Evolutionary conservation across 2,329 filamentous ascomycete species (phyloP).

Genomic region (Fusarium illudens): DNA sequence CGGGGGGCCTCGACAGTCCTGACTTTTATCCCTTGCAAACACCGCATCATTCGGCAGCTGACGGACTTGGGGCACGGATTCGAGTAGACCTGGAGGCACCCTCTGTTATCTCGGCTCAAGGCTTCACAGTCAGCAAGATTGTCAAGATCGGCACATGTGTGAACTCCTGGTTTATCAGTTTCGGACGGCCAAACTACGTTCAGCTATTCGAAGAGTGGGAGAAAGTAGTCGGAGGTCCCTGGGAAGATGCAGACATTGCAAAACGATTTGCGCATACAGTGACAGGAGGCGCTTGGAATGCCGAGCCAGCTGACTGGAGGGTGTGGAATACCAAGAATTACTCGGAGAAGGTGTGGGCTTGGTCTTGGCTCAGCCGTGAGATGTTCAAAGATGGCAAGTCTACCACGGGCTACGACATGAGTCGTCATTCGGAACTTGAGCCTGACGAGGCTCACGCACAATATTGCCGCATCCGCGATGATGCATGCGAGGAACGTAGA

Average conservation of each 20-base stretch:
- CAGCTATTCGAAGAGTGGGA: conserved; percentile 15
- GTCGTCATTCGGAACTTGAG: background rate
- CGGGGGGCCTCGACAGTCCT: conserved; percentile 9
- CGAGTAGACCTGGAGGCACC: background rate
- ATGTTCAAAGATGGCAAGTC: background rate
- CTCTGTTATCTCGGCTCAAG: conserved; percentile 9
- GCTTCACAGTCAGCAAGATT: conserved; percentile 3
- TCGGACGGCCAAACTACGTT: conserved; percentile 17
- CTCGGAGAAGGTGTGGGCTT: conserved; percentile 9
- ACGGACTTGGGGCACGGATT: conserved; percentile 5
- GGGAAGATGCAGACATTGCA: conserved; percentile 5
- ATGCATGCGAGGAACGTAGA: conserved; percentile 13
- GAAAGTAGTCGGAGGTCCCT: conserved; percentile 5
- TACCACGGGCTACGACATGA: conserved; percentile 14
- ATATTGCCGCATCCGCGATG: conserved; percentile 10
- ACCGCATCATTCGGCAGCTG: conserved; percentile 5
- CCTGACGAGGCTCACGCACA: background rate
- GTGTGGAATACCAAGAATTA: conserved; percentile 13
- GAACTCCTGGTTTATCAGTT: background rate
- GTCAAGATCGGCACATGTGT: conserved; percentile 2
- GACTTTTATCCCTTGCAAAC: conserved; percentile 14
- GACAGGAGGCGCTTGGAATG: conserved; percentile 10
- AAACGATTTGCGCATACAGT: conserved; percentile 4
- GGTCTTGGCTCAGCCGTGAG: background rate
- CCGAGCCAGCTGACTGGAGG: conserved; percentile 9